phyloP scores from a whole-genome alignment of 768 basidiomycete genomes.

The Suillus bovinus region DNA sequence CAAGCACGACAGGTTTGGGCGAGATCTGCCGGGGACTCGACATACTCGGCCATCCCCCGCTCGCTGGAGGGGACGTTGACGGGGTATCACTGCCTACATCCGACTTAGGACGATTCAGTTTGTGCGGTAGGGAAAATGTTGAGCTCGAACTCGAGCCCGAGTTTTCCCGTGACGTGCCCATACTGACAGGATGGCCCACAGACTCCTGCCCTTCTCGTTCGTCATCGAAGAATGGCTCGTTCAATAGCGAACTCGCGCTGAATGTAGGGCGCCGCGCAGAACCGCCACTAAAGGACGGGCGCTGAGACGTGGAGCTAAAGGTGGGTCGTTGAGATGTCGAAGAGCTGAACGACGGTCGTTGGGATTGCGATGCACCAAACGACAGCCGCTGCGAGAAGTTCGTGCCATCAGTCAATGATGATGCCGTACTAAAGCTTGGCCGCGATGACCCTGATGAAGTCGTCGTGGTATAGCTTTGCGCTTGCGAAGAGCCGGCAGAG shows the following conservation, averaged over 20 bases:
- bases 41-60: constrained; percentile 7
- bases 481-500: constrained; percentile 31
- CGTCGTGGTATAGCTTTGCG: constrained; percentile 20
- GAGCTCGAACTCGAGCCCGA: constrained; percentile 19
- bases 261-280: constrained; percentile 5
- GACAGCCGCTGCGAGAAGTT: constrained; percentile 21
- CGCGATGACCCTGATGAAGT: constrained; percentile 25
- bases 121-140: background rate
- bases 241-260: constrained; percentile 4
- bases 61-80: constrained; percentile 5
- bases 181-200: constrained; percentile 9
- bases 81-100: background rate
- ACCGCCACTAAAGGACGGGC: constrained; percentile 4
- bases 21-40: constrained; percentile 10
- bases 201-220: constrained; percentile 15
- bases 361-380: constrained; percentile 17
- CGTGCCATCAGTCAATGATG: constrained; percentile 21
- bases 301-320: constrained; percentile 14
- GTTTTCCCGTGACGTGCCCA: constrained; percentile 12
- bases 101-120: background rate
- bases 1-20: constrained; percentile 11
- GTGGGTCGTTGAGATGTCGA: constrained; percentile 15
- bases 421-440: constrained; percentile 20
- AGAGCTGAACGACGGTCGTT: constrained; percentile 20
- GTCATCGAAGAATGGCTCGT: constrained; percentile 19